Conservation (phyloP, 2,329 filamentous ascomycete genomes). For the Didymella segeticola region DNA sequence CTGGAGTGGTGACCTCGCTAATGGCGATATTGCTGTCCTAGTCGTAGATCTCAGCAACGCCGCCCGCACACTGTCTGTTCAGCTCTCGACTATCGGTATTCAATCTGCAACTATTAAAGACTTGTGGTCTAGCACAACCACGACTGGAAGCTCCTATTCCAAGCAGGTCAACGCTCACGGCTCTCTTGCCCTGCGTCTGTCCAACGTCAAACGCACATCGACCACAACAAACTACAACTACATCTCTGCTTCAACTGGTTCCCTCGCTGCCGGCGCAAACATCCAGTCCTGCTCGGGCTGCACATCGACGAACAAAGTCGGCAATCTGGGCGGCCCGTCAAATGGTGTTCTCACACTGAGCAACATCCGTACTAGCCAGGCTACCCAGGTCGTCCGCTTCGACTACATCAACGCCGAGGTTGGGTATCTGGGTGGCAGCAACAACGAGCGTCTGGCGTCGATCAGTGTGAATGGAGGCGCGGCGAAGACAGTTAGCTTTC, state of each 20-base stretch:
- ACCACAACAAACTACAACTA: constrained; percentile 22
- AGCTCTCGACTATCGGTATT: constrained; percentile 24
- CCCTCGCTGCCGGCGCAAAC: constrained; percentile 21
- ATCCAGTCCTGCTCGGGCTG: constrained; percentile 25
- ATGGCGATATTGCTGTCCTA: constrained; percentile 28
- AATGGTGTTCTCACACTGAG: constrained; percentile 24
- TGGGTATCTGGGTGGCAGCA: constrained; percentile 23
- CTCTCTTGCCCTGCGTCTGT: constrained; percentile 24
- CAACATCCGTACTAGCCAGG: constrained; percentile 26
- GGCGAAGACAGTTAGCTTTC: constrained; percentile 27
- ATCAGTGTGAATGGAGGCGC: constrained; percentile 29
- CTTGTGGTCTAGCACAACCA: constrained; percentile 23
- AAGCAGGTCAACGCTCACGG: constrained; percentile 29
- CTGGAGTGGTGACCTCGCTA: constrained; percentile 28
- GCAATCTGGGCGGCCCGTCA: constrained; percentile 24
- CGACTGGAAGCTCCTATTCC: constrained; percentile 16
- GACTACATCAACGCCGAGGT: constrained; percentile 30
- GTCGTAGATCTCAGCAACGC: constrained; percentile 28
- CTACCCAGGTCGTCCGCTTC: constrained; percentile 23
- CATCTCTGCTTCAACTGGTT: constrained; percentile 24
- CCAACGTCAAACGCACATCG: constrained; percentile 22
- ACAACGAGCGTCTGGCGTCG: constrained; percentile 27
- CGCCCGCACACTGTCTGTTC: constrained; percentile 19
- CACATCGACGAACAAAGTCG: constrained; percentile 26
- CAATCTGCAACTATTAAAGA: constrained; percentile 28